Base-by-base conservation (phyloP, 2,329 filamentous ascomycete genomes). In the Neocatenulostroma microsporum region DNA sequence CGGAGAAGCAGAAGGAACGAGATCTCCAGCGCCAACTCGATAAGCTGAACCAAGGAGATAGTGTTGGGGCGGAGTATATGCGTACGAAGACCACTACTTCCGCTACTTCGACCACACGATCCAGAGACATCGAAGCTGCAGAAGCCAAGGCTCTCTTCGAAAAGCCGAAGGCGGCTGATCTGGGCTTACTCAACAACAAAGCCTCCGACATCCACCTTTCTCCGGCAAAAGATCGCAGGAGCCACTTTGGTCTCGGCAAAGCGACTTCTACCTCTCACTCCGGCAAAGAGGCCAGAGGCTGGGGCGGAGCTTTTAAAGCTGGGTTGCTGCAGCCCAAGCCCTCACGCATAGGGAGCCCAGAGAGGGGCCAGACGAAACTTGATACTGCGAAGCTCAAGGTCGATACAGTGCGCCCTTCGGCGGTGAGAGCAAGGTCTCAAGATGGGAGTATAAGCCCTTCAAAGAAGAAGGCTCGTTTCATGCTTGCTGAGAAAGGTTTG, bases 1-100 rank as follows among this genome's bases (percentile, higher is more conserved):
- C 76, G 5, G 74, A 73, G 11, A 73, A 77, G 49, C 82, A 88
- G 58, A 80, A 75, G 53, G 84, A 89, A 57, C 69, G 77, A 14
- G 79, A 84, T 17, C 72, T 91, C 32, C 81, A 79, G 46, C 77
- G 75, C 55, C 76, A 76, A 47, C 67, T 91, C 2, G 76, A 75
- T 8, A 65, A 73, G 34, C 18, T 37, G 9, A 3, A 11, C 5
- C 10, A 5, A 15, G 21, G 21, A 4, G 72, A 66, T 32, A 79
- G 79, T 5, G 72, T 80, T 1, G 83, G 82, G 2, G 74, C 69
- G 30, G 80, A 85, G 42, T 88, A 88, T 58, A 78, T 87, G 72
- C 69, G 64, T 36, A 33, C 56, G 8, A 46, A 47, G 18, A 20
- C 21, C 14, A 32, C 24, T 44, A 51, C 25, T 7, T 9, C 15